Evolutionary conservation across 2,329 filamentous ascomycete species (phyloP).

Genomic region (Colletotrichum coccodes): DNA sequence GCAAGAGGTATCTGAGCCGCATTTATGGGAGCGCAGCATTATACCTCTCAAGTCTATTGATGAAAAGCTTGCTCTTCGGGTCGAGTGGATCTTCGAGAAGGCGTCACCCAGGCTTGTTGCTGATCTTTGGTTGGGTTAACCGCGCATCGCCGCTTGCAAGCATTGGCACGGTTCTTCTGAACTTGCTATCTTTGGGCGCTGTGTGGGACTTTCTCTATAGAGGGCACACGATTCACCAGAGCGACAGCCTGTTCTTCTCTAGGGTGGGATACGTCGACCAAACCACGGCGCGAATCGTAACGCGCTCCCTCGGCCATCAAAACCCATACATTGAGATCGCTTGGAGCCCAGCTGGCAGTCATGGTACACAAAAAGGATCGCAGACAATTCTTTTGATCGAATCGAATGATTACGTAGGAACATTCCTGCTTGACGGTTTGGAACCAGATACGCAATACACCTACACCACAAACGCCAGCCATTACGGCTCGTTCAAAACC

Average conservation of each 20-base stretch:
- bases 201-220: constrained; percentile 65
- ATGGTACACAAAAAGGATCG: neutral
- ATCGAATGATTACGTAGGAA: constrained; percentile 68
- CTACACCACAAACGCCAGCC: constrained; percentile 70
- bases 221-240: constrained; percentile 64
- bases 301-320: constrained; percentile 65
- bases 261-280: constrained; percentile 73
- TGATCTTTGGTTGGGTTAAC: constrained; percentile 14
- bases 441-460: constrained; percentile 68
- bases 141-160: neutral
- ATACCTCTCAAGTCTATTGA: neutral
- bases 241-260: constrained; percentile 67
- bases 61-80: neutral
- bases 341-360: constrained; percentile 42
- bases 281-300: constrained; percentile 66
- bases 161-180: neutral
- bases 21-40: constrained; percentile 5
- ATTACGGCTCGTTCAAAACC: constrained; percentile 70
- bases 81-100: neutral
- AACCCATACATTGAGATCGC: constrained; percentile 43
- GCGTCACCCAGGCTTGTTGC: neutral
- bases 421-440: constrained; percentile 62
- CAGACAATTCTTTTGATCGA: constrained; percentile 60
- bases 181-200: constrained; percentile 1
- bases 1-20: constrained; percentile 9